Conservation (phyloP, 202 grass and related monocot genomes). For the Brachypodium distachyon region DNA sequence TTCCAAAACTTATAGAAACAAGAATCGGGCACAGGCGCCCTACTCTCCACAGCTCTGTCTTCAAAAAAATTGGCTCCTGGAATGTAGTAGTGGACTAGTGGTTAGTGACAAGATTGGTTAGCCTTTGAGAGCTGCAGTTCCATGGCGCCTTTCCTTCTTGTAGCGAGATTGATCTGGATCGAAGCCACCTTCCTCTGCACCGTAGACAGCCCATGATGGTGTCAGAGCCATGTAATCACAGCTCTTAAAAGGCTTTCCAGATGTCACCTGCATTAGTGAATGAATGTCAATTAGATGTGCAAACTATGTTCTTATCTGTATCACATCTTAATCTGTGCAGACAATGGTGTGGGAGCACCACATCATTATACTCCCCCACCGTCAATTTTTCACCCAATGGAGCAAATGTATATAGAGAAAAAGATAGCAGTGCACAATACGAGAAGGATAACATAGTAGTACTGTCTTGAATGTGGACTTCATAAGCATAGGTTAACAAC, state of each 20-base stretch:
- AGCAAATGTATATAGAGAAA: not conserved
- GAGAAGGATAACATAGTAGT: not conserved
- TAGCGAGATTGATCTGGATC: constrained; percentile 91
- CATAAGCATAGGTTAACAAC: not conserved
- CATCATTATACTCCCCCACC: not conserved
- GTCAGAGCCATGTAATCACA: constrained; percentile 70
- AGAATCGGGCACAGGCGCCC: not conserved
- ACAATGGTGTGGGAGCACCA: not conserved
- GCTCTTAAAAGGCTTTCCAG: constrained; percentile 66
- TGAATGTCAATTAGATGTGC: not conserved
- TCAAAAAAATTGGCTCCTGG: not conserved
- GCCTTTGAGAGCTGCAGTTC: constrained; percentile 37
- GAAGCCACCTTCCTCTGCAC: constrained; percentile 79
- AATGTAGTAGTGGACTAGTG: not conserved
- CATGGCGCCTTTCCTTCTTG: constrained; percentile 94
- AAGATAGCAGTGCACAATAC: not conserved
- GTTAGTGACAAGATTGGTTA: not conserved
- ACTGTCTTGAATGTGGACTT: not conserved
- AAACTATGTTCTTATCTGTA: not conserved
- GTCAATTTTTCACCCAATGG: not conserved
- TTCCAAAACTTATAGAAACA: not conserved
- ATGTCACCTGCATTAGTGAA: constrained; percentile 65
- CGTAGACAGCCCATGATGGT: constrained; percentile 88
- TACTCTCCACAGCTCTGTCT: not conserved
- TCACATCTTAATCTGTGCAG: not conserved